Base-by-base conservation (phyloP, 257 asterid genomes). In the Solanum pinnatisectum region DNA sequence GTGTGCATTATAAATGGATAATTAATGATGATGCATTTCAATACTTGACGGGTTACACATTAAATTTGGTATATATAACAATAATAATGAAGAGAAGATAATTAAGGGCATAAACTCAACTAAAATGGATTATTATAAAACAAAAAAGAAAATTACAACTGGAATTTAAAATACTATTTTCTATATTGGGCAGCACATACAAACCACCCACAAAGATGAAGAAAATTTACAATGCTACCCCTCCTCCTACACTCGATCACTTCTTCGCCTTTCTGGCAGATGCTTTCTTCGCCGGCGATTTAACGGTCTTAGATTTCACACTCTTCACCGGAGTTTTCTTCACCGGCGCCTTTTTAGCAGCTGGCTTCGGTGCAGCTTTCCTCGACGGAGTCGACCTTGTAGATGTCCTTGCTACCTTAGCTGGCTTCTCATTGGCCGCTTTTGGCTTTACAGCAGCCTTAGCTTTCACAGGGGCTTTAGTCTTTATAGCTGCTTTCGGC, bases 401-500 rank as follows among this genome's bases (percentile, higher is more conserved):
- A 16, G 88, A 18, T 18, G 88, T 86, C 35, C 35, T 86, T 9
- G 88, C 88, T 12, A 86, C 88, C 83, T 86, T 86, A 30, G 88
- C 71, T 25, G 88, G 88, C 71, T 68, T 70, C 37, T 27, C 82
- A 14, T 40, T 40, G 1, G 77, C 77, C 14, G 52, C 59, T 32
- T 16, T 90, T 32, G 93, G 88, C 83, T 90, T 92, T 25, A 89
- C 90, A 14, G 86, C 90, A 12, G 93, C 84, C 4, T 86, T 93
- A 4, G 94, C 86, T 90, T 94, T 94, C 5, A 94, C 94, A 1
- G 93, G 49, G 9, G 93, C 16, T 88, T 88, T 93, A 18, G 88
- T 65, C 91, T 90, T 90, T 1, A 37, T 70, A 15, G 92, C 92
- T 9, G 95, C 94, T 90, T 94, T 94, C 74, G 95, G 89, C 90